Percentiles rank a stretch among this genome's conserved stretches.
Conservation (phyloP, 257 asterid genomes). For the Lantana camara region DNA sequence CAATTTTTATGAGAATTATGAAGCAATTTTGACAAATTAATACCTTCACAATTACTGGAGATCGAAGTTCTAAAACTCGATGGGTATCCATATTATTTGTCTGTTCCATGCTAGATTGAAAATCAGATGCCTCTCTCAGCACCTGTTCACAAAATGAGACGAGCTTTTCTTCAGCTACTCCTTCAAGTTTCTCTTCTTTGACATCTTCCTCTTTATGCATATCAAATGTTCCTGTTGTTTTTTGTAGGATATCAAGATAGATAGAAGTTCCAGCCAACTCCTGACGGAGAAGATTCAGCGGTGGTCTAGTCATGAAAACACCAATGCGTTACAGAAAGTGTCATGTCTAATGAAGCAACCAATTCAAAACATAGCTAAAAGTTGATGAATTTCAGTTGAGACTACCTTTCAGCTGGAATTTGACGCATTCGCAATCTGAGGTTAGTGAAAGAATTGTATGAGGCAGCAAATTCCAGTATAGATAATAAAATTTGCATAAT, state of each 20-base stretch:
- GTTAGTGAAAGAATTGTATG: constrained; percentile 89
- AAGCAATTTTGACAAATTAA: neutral
- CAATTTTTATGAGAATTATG: no score
- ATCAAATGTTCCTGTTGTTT: constrained; percentile 58
- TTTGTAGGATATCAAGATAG: constrained; percentile 89
- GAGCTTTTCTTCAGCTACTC: constrained; percentile 84
- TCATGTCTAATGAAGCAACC: constrained; percentile 3
- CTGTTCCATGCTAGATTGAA: constrained; percentile 86
- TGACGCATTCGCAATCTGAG: constrained; percentile 89
- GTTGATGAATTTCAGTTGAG: constrained; percentile 6
- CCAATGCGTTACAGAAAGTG: constrained; percentile 12
- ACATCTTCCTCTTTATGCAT: constrained; percentile 39
- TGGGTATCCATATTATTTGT: constrained; percentile 80
- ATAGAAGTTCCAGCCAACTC: constrained; percentile 93
- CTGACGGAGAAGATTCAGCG: constrained; percentile 97
- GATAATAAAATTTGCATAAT: constrained; percentile 91
- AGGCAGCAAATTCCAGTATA: constrained; percentile 88
- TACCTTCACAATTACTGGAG: constrained; percentile 95
- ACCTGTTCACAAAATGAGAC: constrained; percentile 90
- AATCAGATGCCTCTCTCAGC: constrained; percentile 88
- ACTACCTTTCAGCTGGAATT: constrained; percentile 83
- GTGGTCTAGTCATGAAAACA: constrained; percentile 65
- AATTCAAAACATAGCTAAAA: constrained; percentile 28
- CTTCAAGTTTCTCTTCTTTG: constrained; percentile 69
- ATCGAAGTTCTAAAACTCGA: constrained; percentile 88